phyloP scores from a whole-genome alignment of 1,284 basidiomycete species.

The Lentinula novae-zelandiae region DNA sequence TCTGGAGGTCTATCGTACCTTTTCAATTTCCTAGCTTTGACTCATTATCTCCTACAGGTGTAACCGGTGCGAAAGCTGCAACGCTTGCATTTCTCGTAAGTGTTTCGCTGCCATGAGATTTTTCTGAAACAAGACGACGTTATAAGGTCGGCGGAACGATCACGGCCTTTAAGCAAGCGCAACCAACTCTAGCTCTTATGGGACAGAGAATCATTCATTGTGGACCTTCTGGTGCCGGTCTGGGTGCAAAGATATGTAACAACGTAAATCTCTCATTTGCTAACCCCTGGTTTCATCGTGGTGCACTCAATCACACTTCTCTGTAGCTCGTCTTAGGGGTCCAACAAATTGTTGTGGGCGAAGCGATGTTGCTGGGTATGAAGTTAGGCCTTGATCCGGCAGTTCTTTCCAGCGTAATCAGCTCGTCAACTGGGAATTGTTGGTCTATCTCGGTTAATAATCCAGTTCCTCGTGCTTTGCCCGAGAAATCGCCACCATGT shows the following conservation, averaged over 20 bases:
- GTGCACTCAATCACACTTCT: neutral
- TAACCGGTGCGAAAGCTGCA: slow-evolving; percentile 79
- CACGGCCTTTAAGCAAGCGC: slow-evolving; percentile 54
- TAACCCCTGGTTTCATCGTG: neutral
- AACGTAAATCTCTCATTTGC: slow-evolving; percentile 38
- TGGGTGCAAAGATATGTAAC: slow-evolving; percentile 88
- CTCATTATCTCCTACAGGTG: slow-evolving; percentile 41
- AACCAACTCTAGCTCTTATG: slow-evolving; percentile 69
- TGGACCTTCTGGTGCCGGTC: slow-evolving; percentile 80
- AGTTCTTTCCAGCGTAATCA: slow-evolving; percentile 76
- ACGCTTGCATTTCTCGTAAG: slow-evolving; percentile 81
- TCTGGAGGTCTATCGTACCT: slow-evolving; percentile 63
- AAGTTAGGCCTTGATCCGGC: slow-evolving; percentile 73
- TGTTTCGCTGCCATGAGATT: neutral
- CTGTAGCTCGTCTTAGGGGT: slow-evolving; percentile 65
- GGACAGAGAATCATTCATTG: slow-evolving; percentile 82
- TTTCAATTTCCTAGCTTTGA: neutral
- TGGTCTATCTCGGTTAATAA: slow-evolving; percentile 88
- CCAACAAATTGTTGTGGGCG: slow-evolving; percentile 74
- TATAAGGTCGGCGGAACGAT: slow-evolving; percentile 61
- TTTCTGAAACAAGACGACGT: neutral
- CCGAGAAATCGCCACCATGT: slow-evolving; percentile 74
- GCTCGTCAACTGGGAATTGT: slow-evolving; percentile 79
- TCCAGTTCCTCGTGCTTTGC: slow-evolving; percentile 75
- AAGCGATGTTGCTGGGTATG: slow-evolving; percentile 84